Evolutionary conservation across 352 stramenopile species (phyloP), one percentile per base, ranked within the genome.

Genomic region (Pythium guiyangense): DNA sequence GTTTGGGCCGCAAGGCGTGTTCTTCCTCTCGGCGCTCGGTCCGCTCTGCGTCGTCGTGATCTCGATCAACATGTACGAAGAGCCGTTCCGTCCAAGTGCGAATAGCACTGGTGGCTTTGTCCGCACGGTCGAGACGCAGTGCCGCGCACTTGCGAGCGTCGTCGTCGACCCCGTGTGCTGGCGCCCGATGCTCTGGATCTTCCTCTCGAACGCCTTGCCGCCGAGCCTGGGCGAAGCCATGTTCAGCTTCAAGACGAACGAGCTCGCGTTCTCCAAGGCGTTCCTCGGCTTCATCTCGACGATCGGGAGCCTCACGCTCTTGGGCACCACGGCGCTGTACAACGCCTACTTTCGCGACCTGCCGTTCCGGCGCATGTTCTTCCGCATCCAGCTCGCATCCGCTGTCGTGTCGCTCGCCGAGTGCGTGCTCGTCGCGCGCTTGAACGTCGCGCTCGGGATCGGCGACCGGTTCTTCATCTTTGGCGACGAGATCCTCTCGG

Each of bases 201-300:
- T 92, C 59, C 61, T 92, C 31, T 92, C 82, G 6, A 90, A 89
- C 40, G 78, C 77, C 4, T 54, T 92, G 22, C 77, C 79, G 17
- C 77, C 78, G 9, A 90, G 79, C 50, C 67, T 90, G n/a, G 71
- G 73, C 17, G 77, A 92, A 50, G 82, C 78, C 64, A 90, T 89
- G 77, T 92, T 92, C 73, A 89, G 73, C 67, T 92, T 92, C 66
- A 88, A 87, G 64, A 92, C 82, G 9, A 69, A 67, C 58, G 79
- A 90, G 59, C 65, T 92, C 26, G 57, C 73, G 57, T 92, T 92
- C 56, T 78, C 75, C 55, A 86, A 87, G 54, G 84, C 76, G 10
- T 92, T 92, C 62, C 71, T 92, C 10, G 79, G 79, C 22, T 88
- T 88, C 62, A 80, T 92, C 64, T 92, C 82, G 45, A 88, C 78